Evolutionary conservation across 2,329 filamentous ascomycete genomes (phyloP), one percentile per base, ranked within the genome.

Genomic region (Penicillium sp.): DNA sequence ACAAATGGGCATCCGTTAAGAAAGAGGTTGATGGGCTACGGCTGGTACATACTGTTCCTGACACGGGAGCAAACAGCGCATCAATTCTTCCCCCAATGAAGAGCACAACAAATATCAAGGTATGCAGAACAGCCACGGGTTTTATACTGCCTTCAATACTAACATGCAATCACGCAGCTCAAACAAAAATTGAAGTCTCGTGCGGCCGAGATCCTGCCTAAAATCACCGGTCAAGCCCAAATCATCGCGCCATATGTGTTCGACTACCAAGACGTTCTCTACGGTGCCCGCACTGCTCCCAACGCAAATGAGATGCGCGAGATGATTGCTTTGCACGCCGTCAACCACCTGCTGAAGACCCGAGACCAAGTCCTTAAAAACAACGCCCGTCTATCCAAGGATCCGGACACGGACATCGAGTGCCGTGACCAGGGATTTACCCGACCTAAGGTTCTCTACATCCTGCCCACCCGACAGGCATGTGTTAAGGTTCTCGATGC

Each of bases 281-380:
- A 89, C 68, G 90, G 88, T 55, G 86, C 86, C 52, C 83, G 93
- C 43, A 90, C 84, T 0, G 75, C 87, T 1, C 78, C 81, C 17
- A 94, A 93, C 69, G 84, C 90, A 0, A 79, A 83, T 23, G 82
- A 81, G 5, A 73, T 97, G 49, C 86, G 91, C 50, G 85, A 87
- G 41, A 78, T 96, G 51, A 82, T 86, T 17, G 91, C 89, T 66
- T 80, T 97, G 1, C 94, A 99, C 74, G 88, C 89, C 3, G 79
- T 97, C 13, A 97, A 97, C 72, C 94, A 97, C 71, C 82, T 97
- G 41, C 87, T 96, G 75, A 97, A 96, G 74, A 97, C 93, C 1
- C 87, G 94, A 63, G 93, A 97, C 70, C 86, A 87, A 31, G 89
- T 97, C 0, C 84, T 97, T 60, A 97, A 96, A 75, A 96, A 97